Base-by-base conservation (phyloP, 2,329 filamentous ascomycete genomes). In the Fusarium verticillioides region DNA sequence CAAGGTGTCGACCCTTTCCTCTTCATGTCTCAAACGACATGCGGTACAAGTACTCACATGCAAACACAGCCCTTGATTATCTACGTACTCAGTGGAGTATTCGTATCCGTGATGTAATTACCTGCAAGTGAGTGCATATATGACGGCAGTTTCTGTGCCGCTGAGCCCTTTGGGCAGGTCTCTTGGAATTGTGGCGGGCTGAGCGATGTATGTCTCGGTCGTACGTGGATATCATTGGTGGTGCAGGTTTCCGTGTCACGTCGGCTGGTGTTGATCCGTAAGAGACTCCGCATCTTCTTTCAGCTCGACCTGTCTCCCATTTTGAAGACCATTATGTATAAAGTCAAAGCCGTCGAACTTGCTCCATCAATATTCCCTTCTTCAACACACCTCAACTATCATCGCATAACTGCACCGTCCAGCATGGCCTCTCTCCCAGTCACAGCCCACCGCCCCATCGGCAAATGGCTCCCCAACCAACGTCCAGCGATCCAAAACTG, bases 381-480 rank as follows among this genome's bases (percentile, higher is more conserved):
- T 34, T 34, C 32, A 34, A 5, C 32, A 32, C 32, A 32, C 2
- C 32, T 32, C 32, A 11, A 32, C 10, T 32, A 11, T 12, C 30
- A 32, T 32, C 30, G 30, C 30, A 30, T 28, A 23, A 23, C 23
- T 23, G 23, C 34, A 9, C 7, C 0, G 0, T 16, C 1, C 4
- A 21, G 0, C 13, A 54, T 54, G 50, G 9, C 50, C 2, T 18
- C 54, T 12, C 47, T 46, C 7, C 19, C 19, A 0, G 0, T 36
- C 18, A 15, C 60, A 7, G 40, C 46, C 23, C 60, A 64, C 4
- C 53, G 44, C 10, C 63, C 63, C 0, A 59, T 66, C 6, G 62
- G 63, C 8, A 32, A 4, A 36, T 66, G 61, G 61, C 39, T 58
- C 9, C 61, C 64, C 10, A 13, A 7, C 4, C 50, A 66, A 2